Evolutionary conservation across 1,284 basidiomycete species (phyloP), one percentile per base, ranked within the genome.

Genomic region (Rhizopogon parksii): DNA sequence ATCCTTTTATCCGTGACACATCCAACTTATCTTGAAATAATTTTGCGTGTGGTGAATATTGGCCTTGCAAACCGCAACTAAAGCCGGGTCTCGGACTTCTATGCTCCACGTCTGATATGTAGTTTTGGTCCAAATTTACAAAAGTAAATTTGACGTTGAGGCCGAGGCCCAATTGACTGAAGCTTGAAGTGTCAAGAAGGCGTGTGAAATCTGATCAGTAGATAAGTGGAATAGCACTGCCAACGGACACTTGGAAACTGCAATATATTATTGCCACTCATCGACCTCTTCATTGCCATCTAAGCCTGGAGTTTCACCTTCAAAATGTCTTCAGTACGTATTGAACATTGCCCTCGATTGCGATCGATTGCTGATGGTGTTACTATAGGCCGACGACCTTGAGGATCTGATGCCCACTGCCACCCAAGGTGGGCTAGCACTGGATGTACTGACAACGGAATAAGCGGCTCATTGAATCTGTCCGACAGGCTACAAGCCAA

Each of bases 401-500:
- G 82, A 83, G 37, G 86, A 89, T 62, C 74, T 89, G 54, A 72
- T 71, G 50, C 81, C 84, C 53, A 71, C 77, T 60, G 49, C 60
- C 60, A 87, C 86, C 46, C 83, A 82, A 69, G 86, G 86, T 84
- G 58, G 53, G 63, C 48, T 25, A 27, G 34, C 43, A 37, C 34
- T 42, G 24, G n/a, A 34, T 49, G 46, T 21, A 32, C 11, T n/a
- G 8, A 6, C n/a, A 8, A 30, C 30, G 4, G 15, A 35, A 34
- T 36, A 30, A 36, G 19, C 27, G 19, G 17, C 46, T 50, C 14
- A 47, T 47, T 47, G 17, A 47, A n/a, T 30, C 6, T 47, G 7
- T 47, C n/a, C 17, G 27, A 36, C 56, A 88, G 87, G 88, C 50
- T 90, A 90, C 75, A 89, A 85, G 68, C 77, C 77, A 42, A 66